Evolutionary conservation across 2,329 filamentous ascomycete genomes (phyloP), one percentile per base, ranked within the genome.

Genomic region (Gnomoniopsis smithogilvyi): DNA sequence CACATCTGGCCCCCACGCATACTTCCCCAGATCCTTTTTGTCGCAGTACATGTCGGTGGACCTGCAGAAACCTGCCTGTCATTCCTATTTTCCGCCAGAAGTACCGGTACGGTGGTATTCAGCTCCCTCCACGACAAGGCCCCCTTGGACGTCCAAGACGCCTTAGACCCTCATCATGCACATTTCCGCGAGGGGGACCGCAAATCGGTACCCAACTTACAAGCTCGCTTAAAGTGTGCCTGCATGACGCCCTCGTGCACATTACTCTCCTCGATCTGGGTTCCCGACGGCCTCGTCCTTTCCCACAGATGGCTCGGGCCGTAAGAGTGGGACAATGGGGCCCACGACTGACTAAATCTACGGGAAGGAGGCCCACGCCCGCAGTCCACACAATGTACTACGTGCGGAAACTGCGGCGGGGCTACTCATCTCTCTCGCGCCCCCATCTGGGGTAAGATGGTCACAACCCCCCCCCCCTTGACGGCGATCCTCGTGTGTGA

Each of bases 61-160:
- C 55, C 60, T 56, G 60, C 60, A 62, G 50, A 38, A 48, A 53
- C 22, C 34, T 51, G 33, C 54, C 48, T 15, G 19, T 34, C 48
- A 46, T 51, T 26, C 36, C 56, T 47, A 38, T 47, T 51, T n/a
- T 38, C 41, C 50, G 52, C 51, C 48, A 59, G 53, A 59, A 47
- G 60, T 62, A 62, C 60, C 45, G 56, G 60, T 62, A 62, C 60
- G 46, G 57, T 62, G 56, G 60, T 46, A 62, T 62, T 54, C 43
- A 12, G 21, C 14, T 41, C 22, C 54, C 53, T 26, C 55, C 49
- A 21, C 57, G 45, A 33, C 47, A 19, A 43, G 43, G 45, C 10
- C 52, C 59, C 56, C 46, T 54, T 30, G 38, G 43, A 45, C 45
- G 43, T 55, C 47, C 48, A 51, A n/a, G 46, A 33, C 26, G 52